Base-by-base conservation (phyloP, 441 rosid genomes). In the Adansonia madagascariensis region DNA sequence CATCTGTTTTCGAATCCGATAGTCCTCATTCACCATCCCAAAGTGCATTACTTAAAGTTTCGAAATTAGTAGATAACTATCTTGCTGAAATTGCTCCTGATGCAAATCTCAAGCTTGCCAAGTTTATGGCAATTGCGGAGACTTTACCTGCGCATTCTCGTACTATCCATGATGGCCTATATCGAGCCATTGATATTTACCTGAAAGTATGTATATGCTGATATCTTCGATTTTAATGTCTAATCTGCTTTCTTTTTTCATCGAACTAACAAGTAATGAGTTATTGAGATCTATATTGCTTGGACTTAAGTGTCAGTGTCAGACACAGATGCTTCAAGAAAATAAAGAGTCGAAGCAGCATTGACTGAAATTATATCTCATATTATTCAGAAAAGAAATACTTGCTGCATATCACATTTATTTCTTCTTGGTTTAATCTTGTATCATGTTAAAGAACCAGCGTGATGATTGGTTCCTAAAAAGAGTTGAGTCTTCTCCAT, bases 71-170 rank as follows among this genome's bases (percentile, higher is more conserved):
- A 66, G 99, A 95, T 80, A 93, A 87, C 80, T 95, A 95, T 77
- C 98, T 95, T 3, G 97, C 98, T 8, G 99, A 95, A 84, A 93
- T 95, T 3, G 99, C 98, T 55, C 94, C 98, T 0, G 99, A 95
- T 82, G 89, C 93, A 65, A 93, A 95, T 76, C 97, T 95, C 78
- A 93, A 91, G 80, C 92, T 95, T 70, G 35, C 90, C 74, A 93
- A 93, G 85, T 91, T 95, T 88, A 82, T 93, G 88, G 91, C 90
- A 79, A 85, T 95, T 70, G 97, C 95, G 0, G 99, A 95, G 84
- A 83, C 97, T 77, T 91, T 95, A 77, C 98, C 98, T 8, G 79
- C 75, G 63, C 98, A 95, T 87, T 97, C 97, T 2, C 97, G 97
- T 2, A 92, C 97, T 0, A 78, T 91, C 77, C 97, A 95, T 39